phyloP scores from a whole-genome alignment of 225 moss, liverwort and hornwort genomes.

The Bryoerythrophyllum caledonicum region DNA sequence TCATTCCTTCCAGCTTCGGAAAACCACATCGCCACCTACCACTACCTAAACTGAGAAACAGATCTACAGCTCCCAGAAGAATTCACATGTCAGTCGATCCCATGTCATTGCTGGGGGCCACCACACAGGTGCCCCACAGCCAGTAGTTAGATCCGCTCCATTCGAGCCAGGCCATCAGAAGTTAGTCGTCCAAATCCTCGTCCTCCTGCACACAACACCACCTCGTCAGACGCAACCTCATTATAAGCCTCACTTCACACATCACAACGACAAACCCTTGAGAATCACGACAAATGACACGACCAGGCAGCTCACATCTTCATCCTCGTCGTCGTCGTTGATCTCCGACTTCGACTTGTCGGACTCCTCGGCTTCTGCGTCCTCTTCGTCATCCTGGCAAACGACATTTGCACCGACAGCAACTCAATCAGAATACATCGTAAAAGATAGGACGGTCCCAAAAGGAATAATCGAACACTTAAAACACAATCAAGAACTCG shows the following conservation, averaged over 20 bases:
- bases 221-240: neutral
- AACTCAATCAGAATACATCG: neutral
- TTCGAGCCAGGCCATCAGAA: neutral
- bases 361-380: constrained; percentile 85
- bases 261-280: neutral
- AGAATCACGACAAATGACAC: neutral
- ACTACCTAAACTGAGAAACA: constrained; percentile 31
- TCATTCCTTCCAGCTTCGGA: constrained; percentile 1
- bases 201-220: constrained; percentile 52
- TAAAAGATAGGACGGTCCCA: neutral
- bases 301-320: constrained; percentile 32
- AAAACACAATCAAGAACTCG: neutral
- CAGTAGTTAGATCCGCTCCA: constrained; percentile 21
- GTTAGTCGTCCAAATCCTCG: constrained; percentile 71
- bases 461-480: too few relatives aligned
- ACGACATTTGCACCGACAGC: neutral
- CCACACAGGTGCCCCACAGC: constrained; percentile 32
- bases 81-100: constrained; percentile 32
- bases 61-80: constrained; percentile 38
- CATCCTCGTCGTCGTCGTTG: constrained; percentile 87
- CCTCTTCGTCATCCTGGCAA: constrained; percentile 63
- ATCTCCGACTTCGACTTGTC: constrained; percentile 99
- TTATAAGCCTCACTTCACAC: neutral
- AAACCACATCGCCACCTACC: constrained; percentile 3
- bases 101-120: constrained; percentile 18